Evolutionary conservation across 2,329 filamentous ascomycete species (phyloP), one percentile per base, ranked within the genome.

Genomic region (Penicillium sp.): DNA sequence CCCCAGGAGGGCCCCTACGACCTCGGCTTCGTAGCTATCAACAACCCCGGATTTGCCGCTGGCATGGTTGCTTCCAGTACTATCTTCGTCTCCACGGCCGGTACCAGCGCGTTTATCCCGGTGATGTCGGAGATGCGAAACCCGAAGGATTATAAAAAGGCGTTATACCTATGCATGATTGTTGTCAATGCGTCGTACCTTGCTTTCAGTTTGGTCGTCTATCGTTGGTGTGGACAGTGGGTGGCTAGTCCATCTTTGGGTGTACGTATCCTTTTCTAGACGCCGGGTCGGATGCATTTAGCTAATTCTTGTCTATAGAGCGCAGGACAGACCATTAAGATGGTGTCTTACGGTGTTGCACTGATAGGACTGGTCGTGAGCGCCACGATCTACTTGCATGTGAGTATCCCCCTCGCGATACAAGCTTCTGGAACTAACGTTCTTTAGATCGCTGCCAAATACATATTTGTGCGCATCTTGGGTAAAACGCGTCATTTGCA

Each of bases 111-210:
- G 3, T 83, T 82, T 59, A 64, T 84, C 3, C 78, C 79, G 3
- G 77, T 84, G 53, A 82, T 83, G 45, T 77, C 75, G 0, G 81
- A 84, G 66, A 84, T 84, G 79, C 69, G 67, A 29, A 69, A 73
- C 34, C 80, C 80, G 0, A 69, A 69, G 17, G 77, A 82, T 53
- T 83, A 77, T 62, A 74, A 73, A 53, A 81, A 81, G 61, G 75
- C 80, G 0, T 68, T 83, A 0, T 80, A 74, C 56, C 63, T 74
- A n/a, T 80, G 75, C 62, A 80, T 80, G 77, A 68, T 63, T n/a
- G 64, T 82, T 48, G 77, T 80, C 4, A 76, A 74, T 1, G 70
- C 72, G 0, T 73, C 74, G 0, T 83, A 83, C 58, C 69, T 81
- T 17, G 71, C 73, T 24, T 79, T 82, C 62, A 74, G 72, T 38